A percentile compares a stretch with the other conserved stretches of the same genome.
Evolutionary conservation across 169 alveolate species (phyloP).

Genomic region (Babesia ovata): DNA sequence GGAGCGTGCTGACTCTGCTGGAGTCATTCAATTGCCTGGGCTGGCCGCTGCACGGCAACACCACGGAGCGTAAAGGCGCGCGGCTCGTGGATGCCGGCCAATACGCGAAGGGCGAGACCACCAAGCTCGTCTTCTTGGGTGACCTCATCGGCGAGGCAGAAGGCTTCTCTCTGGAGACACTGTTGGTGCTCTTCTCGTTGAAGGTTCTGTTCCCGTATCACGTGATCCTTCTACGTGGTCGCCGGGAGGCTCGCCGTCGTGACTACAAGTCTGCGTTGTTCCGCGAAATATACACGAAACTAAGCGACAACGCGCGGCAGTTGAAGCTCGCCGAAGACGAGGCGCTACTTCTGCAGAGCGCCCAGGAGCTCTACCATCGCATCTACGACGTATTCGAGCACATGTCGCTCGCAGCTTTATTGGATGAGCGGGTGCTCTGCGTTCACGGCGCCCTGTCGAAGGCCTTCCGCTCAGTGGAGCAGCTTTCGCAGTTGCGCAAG

Average conservation of each 20-base stretch:
- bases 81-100: background rate
- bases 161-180: slow-evolving; percentile 46
- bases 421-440: slow-evolving; percentile 90
- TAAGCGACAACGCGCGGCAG: slow-evolving; percentile 10
- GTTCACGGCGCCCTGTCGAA: slow-evolving; percentile 87
- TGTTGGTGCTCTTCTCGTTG: slow-evolving; percentile 46
- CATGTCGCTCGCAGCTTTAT: slow-evolving; percentile 92
- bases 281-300: slow-evolving; percentile 45
- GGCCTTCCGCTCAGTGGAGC: slow-evolving; percentile 85
- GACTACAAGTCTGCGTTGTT: slow-evolving; percentile 47
- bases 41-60: slow-evolving; percentile 74
- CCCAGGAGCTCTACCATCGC: slow-evolving; percentile 91
- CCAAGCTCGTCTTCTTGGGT: slow-evolving; percentile 52
- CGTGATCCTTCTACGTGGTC: slow-evolving; percentile 39
- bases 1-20: slow-evolving; percentile 55
- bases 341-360: slow-evolving; percentile 68
- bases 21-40: slow-evolving; percentile 73
- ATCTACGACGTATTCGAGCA: slow-evolving; percentile 91
- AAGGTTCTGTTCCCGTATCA: slow-evolving; percentile 68
- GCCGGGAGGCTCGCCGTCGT: slow-evolving; percentile 30
- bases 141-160: slow-evolving; percentile 35
- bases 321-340: slow-evolving; percentile 49
- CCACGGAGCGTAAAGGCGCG: background rate
- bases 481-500: slow-evolving; percentile 80
- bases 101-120: slow-evolving; percentile 33